Base-by-base conservation (phyloP, 1,139 yeast species). In the Blastobotrys petasosporus region DNA sequence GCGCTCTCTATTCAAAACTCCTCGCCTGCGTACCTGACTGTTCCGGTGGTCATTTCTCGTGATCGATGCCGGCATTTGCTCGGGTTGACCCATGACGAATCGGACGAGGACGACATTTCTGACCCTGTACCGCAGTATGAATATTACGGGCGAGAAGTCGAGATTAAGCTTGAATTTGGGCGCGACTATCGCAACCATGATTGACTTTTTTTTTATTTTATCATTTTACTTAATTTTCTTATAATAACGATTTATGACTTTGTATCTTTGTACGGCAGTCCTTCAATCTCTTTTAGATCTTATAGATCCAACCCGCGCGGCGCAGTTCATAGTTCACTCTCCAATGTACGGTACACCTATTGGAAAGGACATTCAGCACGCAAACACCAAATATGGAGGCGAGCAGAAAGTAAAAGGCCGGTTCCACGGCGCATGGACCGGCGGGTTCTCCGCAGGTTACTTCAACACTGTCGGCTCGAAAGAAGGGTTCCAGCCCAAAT, bases 361-460 rank as follows among this genome's bases (percentile, higher is more conserved):
- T 9, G 38, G 37, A 17, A 41, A 34, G 16, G 15, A 33, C 16
- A 16, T n/a, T n/a, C 12, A 25, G 5, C 42, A 32, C 13, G 32
- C 31, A 17, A 20, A 20, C 42, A 32, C 12, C 12, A 9, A 13
- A 13, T 31, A n/a, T 31, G 33, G 28, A 17, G 39, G 31, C 12
- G 40, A 28, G 4, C 32, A 17, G 8, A 32, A 29, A 11, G 20
- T 25, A 39, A 44, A 39, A 32, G 54, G 50, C 34, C 49, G 66
- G 20, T 54, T 63, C 39, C 67, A 64, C 44, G 67, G 67, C 2
- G 67, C 67, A 3, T 64, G 63, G 48, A 61, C 64, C 1, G 67
- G 67, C 4, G 67, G 67, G 11, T 63, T 59, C 50, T 57, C 62
- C 2, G 68, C 68, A 4, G 68, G 68, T 2, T 63, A 62, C 41